Evolutionary conservation across 2,329 filamentous ascomycete species (phyloP).

Genomic region (Fusarium keratoplasticum): DNA sequence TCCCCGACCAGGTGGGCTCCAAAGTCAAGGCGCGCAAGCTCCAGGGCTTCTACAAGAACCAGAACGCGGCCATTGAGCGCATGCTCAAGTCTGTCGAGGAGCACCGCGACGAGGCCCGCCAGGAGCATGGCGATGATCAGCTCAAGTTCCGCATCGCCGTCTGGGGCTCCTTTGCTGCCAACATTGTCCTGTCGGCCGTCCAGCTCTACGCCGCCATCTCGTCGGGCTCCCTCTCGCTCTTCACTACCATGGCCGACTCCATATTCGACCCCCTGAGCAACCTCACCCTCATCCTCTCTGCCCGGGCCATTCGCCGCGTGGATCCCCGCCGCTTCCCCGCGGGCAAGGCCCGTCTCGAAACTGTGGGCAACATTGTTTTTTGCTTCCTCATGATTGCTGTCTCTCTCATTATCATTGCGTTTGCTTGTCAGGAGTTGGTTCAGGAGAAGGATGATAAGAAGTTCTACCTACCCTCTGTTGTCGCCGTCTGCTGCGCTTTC

Average conservation of each 20-base stretch:
- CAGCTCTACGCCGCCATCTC: constrained; percentile 91
- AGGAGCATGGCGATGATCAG: constrained; percentile 84
- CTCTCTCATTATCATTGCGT: constrained; percentile 91
- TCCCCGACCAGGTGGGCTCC: constrained; percentile 36
- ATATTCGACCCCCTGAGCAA: constrained; percentile 95
- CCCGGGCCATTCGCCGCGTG: constrained; percentile 88
- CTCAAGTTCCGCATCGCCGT: constrained; percentile 77
- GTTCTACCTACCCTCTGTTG: constrained; percentile 85
- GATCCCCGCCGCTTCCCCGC: constrained; percentile 89
- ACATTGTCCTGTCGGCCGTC: constrained; percentile 80
- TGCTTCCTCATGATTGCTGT: constrained; percentile 96
- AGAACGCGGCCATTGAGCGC: constrained; percentile 94
- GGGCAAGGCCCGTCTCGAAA: constrained; percentile 94
- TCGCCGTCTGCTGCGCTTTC: constrained; percentile 88
- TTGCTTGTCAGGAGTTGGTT: constrained; percentile 79
- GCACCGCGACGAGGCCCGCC: constrained; percentile 83
- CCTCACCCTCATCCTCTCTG: constrained; percentile 85
- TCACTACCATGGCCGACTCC: constrained; percentile 97
- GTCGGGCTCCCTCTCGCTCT: constrained; percentile 92
- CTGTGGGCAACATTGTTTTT: constrained; percentile 94
- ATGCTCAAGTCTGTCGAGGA: constrained; percentile 94
- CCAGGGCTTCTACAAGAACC: constrained; percentile 85
- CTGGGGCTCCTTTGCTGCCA: constrained; percentile 80
- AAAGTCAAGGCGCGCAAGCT: constrained; percentile 65
- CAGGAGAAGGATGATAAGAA: constrained; percentile 65